phyloP scores from a whole-genome alignment of 2,329 filamentous ascomycete species.

The Sodiomyces alkalinus region DNA sequence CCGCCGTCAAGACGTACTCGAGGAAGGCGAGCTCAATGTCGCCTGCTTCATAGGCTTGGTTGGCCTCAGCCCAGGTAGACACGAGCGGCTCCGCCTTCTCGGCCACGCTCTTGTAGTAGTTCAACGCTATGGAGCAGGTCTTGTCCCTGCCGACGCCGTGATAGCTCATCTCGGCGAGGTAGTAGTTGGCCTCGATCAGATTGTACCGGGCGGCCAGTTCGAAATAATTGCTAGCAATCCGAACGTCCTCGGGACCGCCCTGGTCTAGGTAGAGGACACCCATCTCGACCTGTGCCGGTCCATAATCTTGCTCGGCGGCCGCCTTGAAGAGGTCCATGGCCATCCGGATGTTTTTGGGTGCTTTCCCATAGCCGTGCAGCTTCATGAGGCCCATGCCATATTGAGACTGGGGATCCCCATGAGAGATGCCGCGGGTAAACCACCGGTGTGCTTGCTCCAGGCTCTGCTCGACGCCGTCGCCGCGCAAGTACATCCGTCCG shows the following conservation, averaged over 20 bases:
- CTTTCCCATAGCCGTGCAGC: constrained; percentile 59
- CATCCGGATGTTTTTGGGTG: constrained; percentile 48
- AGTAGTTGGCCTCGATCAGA: constrained; percentile 82
- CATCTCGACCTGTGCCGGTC: constrained; percentile 67
- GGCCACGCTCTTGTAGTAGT: constrained; percentile 70
- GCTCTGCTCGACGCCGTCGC: constrained; percentile 70
- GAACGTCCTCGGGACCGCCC: constrained; percentile 53
- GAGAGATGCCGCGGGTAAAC: constrained; percentile 65
- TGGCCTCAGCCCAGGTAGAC: constrained; percentile 70
- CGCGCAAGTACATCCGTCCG: constrained; percentile 77
- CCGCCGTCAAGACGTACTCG: constrained; percentile 72
- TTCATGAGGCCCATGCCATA: constrained; percentile 76
- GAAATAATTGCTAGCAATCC: constrained; percentile 70
- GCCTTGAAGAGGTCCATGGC: constrained; percentile 65
- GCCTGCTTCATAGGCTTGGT: constrained; percentile 63
- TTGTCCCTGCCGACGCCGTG: constrained; percentile 68
- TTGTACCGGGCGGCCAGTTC: constrained; percentile 71
- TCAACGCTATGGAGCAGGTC: constrained; percentile 60
- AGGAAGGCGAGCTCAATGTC: constrained; percentile 70
- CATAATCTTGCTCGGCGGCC: constrained; percentile 68
- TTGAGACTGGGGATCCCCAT: constrained; percentile 70
- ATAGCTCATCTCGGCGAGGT: constrained; percentile 75
- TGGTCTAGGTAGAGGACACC: constrained; percentile 79
- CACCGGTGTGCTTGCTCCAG: constrained; percentile 62
- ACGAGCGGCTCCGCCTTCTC: constrained; percentile 59